Evolutionary conservation across 2,329 filamentous ascomycete genomes (phyloP), one percentile per base, ranked within the genome.

Genomic region (Colletotrichum spinosum): DNA sequence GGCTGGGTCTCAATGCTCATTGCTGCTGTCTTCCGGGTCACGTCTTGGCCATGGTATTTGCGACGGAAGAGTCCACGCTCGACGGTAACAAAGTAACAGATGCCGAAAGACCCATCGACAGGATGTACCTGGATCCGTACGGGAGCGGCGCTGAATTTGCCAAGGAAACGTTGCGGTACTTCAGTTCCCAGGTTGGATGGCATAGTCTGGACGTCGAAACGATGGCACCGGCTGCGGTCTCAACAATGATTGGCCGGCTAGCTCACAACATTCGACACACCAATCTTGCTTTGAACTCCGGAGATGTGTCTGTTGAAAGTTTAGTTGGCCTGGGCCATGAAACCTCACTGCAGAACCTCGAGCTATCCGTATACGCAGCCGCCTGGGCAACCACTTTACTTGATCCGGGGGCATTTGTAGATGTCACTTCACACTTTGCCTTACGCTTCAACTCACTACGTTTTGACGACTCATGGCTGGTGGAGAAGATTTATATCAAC

Each of bases 111-210:
- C 42, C 38, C 2, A 41, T 61, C 12, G 81, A 85, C 64, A 81
- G 83, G 51, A 95, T 97, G 87, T 97, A 93, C 74, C 83, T 97
- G 69, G 93, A 97, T 72, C 94, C 94, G 0, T 97, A 92, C 76
- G 86, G 88, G 35, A 88, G 86, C 3, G 85, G 88, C 39, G 78
- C 86, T 12, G 93, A 97, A 76, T 86, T 94, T 0, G 81, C 84
- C 0, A 75, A 87, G 11, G 78, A 81, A 1, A 81, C 86, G 54
- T 80, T 97, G 42, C 83, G 86, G 64, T 78, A 78, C 34, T 83
- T 88, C 67, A 79, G 95, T n/a, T 80, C 83, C 45, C 77, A 81
- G 51, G 78, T 81, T 61, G 80, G 78, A 60, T 82, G 79, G 75
- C 72, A 81, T 72, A 73, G 77, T 63, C 74, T 78, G 67, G 74